phyloP scores from a whole-genome alignment of 2,329 filamentous ascomycete genomes.

The Stenocarpella maydis region DNA sequence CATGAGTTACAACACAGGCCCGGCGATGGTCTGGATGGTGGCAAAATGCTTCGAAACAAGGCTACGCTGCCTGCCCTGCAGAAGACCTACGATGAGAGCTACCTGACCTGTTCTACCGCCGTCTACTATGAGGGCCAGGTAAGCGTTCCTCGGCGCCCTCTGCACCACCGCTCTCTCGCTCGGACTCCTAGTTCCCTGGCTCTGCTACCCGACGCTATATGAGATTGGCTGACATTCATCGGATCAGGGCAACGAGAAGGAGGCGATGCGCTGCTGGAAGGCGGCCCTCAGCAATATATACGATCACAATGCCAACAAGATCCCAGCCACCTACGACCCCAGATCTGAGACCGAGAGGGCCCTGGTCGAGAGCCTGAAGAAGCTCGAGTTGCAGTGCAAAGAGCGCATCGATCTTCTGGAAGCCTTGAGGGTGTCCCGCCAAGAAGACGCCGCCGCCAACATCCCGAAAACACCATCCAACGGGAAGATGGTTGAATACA shows the following conservation, averaged over 20 bases:
- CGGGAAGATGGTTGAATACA: constrained; percentile 32
- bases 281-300: constrained; percentile 88
- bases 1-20: constrained; percentile 21
- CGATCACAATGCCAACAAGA: constrained; percentile 81
- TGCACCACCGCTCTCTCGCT: background rate
- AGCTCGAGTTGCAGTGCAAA: constrained; percentile 90
- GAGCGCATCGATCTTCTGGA: constrained; percentile 90
- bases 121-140: constrained; percentile 97
- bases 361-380: constrained; percentile 79
- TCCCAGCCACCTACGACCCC: constrained; percentile 73
- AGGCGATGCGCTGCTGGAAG: constrained; percentile 91
- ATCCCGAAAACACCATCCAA: constrained; percentile 36
- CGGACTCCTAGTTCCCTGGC: constrained; percentile 1
- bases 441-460: constrained; percentile 48
- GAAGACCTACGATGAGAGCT: constrained; percentile 98
- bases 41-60: constrained; percentile 62
- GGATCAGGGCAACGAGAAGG: constrained; percentile 82
- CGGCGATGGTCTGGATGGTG: constrained; percentile 32
- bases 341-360: constrained; percentile 85
- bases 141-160: constrained; percentile 37
- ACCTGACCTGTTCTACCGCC: constrained; percentile 92
- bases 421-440: constrained; percentile 74
- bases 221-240: constrained; percentile 12
- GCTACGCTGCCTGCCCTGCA: constrained; percentile 75
- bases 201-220: background rate